Percentiles rank a stretch among this genome's conserved stretches.
These are phyloP conservation scores for Phlebopus sp. DNA, from an alignment of 1,284 basidiomycete species.

Conservation along the genomic window DNA sequence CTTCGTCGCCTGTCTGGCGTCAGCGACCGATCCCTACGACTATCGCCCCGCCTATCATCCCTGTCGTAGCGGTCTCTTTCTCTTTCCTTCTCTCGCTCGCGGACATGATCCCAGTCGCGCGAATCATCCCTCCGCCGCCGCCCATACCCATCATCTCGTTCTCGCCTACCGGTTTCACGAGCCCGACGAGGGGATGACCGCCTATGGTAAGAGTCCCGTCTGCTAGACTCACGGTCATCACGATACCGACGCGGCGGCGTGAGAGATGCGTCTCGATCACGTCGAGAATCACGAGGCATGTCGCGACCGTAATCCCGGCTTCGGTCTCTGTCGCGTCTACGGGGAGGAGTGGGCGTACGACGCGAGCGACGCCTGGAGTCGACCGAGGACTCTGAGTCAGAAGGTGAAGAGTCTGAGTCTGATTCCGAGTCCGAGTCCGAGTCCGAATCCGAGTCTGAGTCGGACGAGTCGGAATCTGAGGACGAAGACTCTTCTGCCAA, in stretches of 20 bases:
- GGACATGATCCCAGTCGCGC: conserved; percentile 16
- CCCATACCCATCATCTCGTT: conserved; percentile 21
- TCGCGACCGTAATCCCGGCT: conserved; percentile 10
- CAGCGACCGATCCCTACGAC: conserved; percentile 25
- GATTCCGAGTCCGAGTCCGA: conserved; percentile 36
- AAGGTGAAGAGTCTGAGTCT: conserved; percentile 40
- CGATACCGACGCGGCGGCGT: conserved; percentile 31
- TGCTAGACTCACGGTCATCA: conserved; percentile 25
- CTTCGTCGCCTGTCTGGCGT: conserved; percentile 23
- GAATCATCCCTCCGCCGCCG: conserved; percentile 26
- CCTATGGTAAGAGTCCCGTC: conserved; percentile 29
- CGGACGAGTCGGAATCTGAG: conserved; percentile 46
- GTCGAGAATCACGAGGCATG: too few relatives aligned
- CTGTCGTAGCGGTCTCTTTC: conserved; percentile 15
- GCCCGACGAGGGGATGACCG: conserved; percentile 23
- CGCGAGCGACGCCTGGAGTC: conserved; percentile 35
- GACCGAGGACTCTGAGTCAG: conserved; percentile 36
- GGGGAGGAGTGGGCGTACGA: conserved; percentile 37
- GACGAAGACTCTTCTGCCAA: conserved; percentile 72
- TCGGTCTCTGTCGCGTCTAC: conserved; percentile 15
- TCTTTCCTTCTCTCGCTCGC: conserved; percentile 18
- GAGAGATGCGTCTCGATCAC: conserved; percentile 23
- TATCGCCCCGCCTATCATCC: conserved; percentile 13
- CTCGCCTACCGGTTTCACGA: conserved; percentile 18
- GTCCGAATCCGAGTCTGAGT: conserved; percentile 38